Base-by-base conservation (phyloP, 164 flowering plant species). In the Nelumbo lutea region DNA sequence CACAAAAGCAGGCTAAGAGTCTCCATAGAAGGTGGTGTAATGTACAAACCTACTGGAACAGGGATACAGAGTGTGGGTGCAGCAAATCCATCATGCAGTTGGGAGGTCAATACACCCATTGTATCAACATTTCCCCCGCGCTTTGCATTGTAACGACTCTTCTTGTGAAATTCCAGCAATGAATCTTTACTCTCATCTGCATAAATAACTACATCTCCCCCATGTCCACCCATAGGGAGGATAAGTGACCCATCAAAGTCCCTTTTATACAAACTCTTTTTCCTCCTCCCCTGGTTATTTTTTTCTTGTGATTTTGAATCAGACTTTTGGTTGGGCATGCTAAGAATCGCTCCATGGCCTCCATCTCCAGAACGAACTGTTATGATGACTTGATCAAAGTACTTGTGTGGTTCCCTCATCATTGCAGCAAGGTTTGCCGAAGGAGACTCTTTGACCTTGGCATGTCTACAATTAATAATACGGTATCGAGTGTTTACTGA, bases 301-400 rank as follows among this genome's bases (percentile, higher is more conserved):
- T 76, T 85, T 42, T 80, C 86, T 5, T 64, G 76, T 7, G 87
- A 55, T 74, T 85, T 87, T 9, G 83, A 66, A 67, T 81, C 59
- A 42, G 79, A 65, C 61, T 55, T 86, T 47, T 76, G 79, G 67
- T 63, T 79, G 2, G 91, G 96, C 91, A 88, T 74, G 51, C 73
- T 79, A 64, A 95, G 90, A 66, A 89, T 65, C 2, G 97, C 87
- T 55, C 99, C 99, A 70, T 92, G 97, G 65, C 99, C 99, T 14
- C 99, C 98, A 75, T 95, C 98, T 11, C 99, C 99, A 3, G 98
- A 79, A 27, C 97, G 94, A 59, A 88, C 97, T 0, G 98, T 90
- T 69, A 95, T 88, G 59, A 86, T 60, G 4, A 82, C 99, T 67
- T 87, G 94, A 77, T 95, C 99, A 67, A 92, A 95, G 64, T 87